Evolutionary conservation across 352 stramenopile species (phyloP).

Genomic region (Globisporangium middletonii): DNA sequence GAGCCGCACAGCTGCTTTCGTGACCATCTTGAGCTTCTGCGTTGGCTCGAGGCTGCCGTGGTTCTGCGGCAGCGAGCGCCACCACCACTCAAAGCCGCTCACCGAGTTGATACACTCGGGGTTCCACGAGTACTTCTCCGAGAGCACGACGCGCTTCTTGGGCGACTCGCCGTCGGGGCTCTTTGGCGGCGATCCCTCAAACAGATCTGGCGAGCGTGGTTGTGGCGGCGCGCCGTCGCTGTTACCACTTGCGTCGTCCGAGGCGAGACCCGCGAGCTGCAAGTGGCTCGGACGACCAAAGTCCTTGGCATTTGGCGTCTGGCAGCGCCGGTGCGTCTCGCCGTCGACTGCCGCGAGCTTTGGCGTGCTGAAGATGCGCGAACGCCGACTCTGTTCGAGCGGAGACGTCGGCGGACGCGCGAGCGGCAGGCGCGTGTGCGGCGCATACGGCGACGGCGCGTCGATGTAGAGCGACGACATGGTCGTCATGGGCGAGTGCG

Average conservation of each 20-base stretch:
- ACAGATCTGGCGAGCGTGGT: slow-evolving; percentile 20
- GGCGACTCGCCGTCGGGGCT: slow-evolving; percentile 16
- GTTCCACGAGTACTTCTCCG: slow-evolving; percentile 67
- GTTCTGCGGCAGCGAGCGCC: slow-evolving; percentile 59
- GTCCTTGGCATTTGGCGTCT: slow-evolving; percentile 40
- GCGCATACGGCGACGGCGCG: slow-evolving; percentile 43
- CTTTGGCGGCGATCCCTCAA: slow-evolving; percentile 26
- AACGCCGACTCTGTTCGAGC: slow-evolving; percentile 33
- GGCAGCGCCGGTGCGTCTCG: slow-evolving; percentile 35
- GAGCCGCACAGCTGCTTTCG: slow-evolving; percentile 60
- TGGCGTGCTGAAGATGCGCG: slow-evolving; percentile 57
- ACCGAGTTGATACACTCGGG: slow-evolving; percentile 71
- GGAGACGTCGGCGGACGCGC: slow-evolving; percentile 37
- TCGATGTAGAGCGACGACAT: slow-evolving; percentile 53
- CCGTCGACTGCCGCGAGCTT: slow-evolving; percentile 50
- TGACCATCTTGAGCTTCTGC: slow-evolving; percentile 79
- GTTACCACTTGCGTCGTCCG: background rate
- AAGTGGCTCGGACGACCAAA: slow-evolving; percentile 1
- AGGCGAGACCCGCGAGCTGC: slow-evolving; percentile 1
- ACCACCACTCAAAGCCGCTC: slow-evolving; percentile 80
- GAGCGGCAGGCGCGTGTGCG: slow-evolving; percentile 33
- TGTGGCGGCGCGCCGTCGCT: background rate
- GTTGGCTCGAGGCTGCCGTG: slow-evolving; percentile 54
- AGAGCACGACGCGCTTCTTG: slow-evolving; percentile 34
- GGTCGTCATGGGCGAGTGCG: slow-evolving; percentile 49